A percentile compares a stretch with the other conserved stretches of the same genome.
These are phyloP conservation scores for Setomelanomma holmii DNA, from an alignment of 2,329 filamentous ascomycete species.

Conservation along the genomic window DNA sequence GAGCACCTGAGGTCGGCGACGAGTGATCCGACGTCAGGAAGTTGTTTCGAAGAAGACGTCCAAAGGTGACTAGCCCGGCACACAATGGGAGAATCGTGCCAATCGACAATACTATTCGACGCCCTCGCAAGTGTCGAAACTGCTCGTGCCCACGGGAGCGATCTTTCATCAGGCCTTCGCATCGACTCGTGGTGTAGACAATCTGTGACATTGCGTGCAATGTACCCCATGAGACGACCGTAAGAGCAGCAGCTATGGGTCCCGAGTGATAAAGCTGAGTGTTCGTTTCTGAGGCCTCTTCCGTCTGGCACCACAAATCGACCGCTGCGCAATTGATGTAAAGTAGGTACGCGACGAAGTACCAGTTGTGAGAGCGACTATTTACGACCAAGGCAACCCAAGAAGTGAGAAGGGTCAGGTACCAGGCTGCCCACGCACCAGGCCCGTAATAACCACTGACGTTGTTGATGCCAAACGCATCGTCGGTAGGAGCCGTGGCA, in stretches of 20 bases:
- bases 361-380: neutral
- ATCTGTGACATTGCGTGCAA: neutral
- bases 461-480: neutral
- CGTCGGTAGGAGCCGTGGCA: neutral
- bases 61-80: neutral
- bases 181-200: neutral
- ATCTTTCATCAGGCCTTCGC: neutral
- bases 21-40: neutral
- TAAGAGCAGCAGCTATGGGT: neutral
- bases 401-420: constrained; percentile 5
- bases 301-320: neutral
- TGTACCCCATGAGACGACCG: neutral
- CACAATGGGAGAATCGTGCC: neutral
- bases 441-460: constrained; percentile 13
- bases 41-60: neutral
- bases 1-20: neutral
- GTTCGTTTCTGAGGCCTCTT: neutral
- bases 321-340: constrained; percentile 5
- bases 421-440: constrained; percentile 9
- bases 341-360: neutral
- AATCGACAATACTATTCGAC: neutral
- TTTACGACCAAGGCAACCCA: neutral
- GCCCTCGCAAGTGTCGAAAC: too few relatives aligned
- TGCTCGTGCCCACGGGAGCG: neutral
- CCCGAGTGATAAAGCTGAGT: neutral